Base-by-base conservation (phyloP, 2,329 filamentous ascomycete genomes). In the Fusarium sp. region DNA sequence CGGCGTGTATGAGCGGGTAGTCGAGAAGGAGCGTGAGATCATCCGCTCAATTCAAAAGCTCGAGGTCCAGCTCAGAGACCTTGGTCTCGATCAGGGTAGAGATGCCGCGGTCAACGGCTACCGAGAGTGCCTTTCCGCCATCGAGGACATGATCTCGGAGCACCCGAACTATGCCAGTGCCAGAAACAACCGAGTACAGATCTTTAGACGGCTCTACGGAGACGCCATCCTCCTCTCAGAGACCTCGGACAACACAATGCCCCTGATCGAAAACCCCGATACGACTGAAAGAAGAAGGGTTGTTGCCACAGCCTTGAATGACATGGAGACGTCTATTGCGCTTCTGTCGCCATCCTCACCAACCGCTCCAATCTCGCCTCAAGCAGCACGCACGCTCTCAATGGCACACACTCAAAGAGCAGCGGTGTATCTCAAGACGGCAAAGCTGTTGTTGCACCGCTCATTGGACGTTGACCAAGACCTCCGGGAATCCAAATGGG, bases 171-270 rank as follows among this genome's bases (percentile, higher is more conserved):
- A 95, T 81, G 92, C 93, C 25, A 94, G 92, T 72, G 92, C 91
- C 7, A 88, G 90, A 67, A 93, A 95, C 80, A 95, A 96, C 82
- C 88, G 93, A 59, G 93, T 92, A 4, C 94, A 95, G 81, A 87
- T 92, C 10, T 77, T 88, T 34, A 85, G 92, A 25, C 85, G 92
- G 57, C 82, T 91, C 66, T 91, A 92, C 72, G 92, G 91, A 13
- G 91, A 93, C 78, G 83, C 85, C 3, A 85, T 91, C 78, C 82
- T 92, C 25, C 80, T 91, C 39, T 76, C 81, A 27, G 80, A 83
- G 27, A 83, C 82, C 16, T 78, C 80, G 0, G 81, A 81, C 54
- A 82, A 79, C 59, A 78, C 82, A 8, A 84, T 81, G 75, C 86
- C 85, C 30, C 80, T 90, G 52, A 79, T 88, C 10, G 79, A 78